These are phyloP conservation scores for Sherardia arvensis DNA, from an alignment of 257 asterid species.

Conservation along the genomic window DNA sequence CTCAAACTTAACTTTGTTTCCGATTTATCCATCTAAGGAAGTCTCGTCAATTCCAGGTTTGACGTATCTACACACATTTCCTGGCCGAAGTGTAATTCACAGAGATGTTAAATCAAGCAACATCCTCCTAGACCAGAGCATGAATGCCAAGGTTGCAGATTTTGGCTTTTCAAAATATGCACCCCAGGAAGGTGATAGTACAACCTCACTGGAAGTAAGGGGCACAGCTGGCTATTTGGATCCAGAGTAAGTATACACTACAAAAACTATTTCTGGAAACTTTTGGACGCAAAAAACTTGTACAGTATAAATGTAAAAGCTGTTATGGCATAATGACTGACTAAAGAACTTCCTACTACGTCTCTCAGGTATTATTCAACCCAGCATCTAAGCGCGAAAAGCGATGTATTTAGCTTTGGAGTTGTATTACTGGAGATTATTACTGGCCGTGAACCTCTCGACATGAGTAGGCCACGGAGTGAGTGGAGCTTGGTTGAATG, in stretches of 20 bases:
- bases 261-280: not conserved
- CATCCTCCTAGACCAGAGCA: slow-evolving; percentile 82
- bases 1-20: not conserved
- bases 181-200: slow-evolving; percentile 87
- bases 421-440: slow-evolving; percentile 60
- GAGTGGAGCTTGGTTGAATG: slow-evolving; percentile 94
- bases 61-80: slow-evolving; percentile 68
- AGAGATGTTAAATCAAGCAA: slow-evolving; percentile 93
- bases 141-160: slow-evolving; percentile 87
- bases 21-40: slow-evolving; percentile 2
- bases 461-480: slow-evolving; percentile 55
- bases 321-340: too few relatives aligned
- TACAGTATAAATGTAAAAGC: not conserved
- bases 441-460: slow-evolving; percentile 81
- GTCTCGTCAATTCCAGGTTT: slow-evolving; percentile 38
- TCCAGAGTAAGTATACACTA: slow-evolving; percentile 54
- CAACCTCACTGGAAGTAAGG: slow-evolving; percentile 65
- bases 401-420: slow-evolving; percentile 89
- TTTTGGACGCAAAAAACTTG: not conserved
- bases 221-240: slow-evolving; percentile 90
- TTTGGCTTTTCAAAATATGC: slow-evolving; percentile 87
- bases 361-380: slow-evolving; percentile 67
- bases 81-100: slow-evolving; percentile 71
- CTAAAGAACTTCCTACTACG: slow-evolving; percentile 1
- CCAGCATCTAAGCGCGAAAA: slow-evolving; percentile 66